These are phyloP conservation scores for Rhodomyrtus tomentosa DNA, from an alignment of 345 rosid genomes.

Conservation along the genomic window DNA sequence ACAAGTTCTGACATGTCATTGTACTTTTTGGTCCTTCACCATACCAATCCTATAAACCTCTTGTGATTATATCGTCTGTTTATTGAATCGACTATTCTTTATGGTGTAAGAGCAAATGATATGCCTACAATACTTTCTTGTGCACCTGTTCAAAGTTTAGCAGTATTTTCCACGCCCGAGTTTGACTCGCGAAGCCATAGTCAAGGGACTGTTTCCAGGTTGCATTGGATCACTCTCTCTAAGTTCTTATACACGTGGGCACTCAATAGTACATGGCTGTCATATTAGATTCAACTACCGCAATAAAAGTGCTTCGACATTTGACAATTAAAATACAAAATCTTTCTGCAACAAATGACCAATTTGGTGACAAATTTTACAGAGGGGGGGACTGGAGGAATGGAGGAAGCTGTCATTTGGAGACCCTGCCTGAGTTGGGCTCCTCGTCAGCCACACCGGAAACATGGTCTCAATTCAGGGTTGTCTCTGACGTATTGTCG, in stretches of 20 bases:
- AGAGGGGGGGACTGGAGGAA: slow-evolving; percentile 93
- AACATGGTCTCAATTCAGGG: slow-evolving; percentile 34
- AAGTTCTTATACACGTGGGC: neutral
- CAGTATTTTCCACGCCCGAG: neutral
- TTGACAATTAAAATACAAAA: neutral
- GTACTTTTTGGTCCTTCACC: neutral
- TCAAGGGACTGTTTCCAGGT: neutral
- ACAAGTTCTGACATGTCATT: neutral
- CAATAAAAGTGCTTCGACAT: neutral
- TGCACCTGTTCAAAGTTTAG: neutral
- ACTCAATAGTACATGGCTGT: neutral
- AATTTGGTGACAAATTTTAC: neutral
- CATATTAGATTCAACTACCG: neutral
- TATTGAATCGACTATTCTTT: neutral
- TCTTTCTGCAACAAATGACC: neutral
- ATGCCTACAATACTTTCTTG: neutral
- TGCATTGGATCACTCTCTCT: neutral
- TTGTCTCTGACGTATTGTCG: slow-evolving; percentile 31
- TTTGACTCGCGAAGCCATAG: neutral
- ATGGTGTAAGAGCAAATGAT: neutral
- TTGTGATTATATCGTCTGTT: neutral
- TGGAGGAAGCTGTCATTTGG: slow-evolving; percentile 81
- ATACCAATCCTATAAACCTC: neutral
- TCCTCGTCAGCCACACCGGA: slow-evolving; percentile 29
- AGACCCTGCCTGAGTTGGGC: slow-evolving; percentile 67